phyloP scores from a whole-genome alignment of 1,139 yeast species.

The Candida tetrigidarum region DNA sequence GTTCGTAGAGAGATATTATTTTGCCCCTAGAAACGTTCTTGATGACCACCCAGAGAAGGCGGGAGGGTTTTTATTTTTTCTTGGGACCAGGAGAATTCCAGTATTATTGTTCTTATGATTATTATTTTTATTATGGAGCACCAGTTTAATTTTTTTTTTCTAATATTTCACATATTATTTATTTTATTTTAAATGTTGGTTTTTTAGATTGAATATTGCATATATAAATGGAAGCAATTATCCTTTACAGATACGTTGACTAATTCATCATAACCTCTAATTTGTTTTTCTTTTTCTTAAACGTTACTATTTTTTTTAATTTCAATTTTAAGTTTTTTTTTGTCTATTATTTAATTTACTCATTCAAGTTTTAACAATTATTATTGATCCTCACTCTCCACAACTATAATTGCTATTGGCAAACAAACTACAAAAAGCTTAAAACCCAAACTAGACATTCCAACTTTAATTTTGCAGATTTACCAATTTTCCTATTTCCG shows the following conservation, averaged over 20 bases:
- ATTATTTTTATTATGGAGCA: too few species aligned
- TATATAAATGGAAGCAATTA: not conserved
- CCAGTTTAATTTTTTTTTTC: not conserved
- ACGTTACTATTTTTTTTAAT: not conserved
- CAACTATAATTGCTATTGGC: conserved; percentile 1
- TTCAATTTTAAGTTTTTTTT: not conserved
- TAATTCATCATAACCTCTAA: too few species aligned
- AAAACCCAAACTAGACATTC: not conserved
- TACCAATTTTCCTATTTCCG: not conserved
- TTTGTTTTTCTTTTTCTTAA: not conserved
- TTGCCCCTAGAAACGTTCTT: not conserved
- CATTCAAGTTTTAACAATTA: not conserved
- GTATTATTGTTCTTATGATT: not conserved
- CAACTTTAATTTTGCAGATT: not conserved
- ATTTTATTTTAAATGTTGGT: not conserved
- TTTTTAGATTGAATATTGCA: not conserved
- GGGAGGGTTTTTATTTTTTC: not conserved
- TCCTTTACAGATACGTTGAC: too few species aligned
- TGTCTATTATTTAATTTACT: not conserved
- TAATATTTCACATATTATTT: not conserved
- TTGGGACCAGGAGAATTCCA: not conserved
- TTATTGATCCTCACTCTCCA: not conserved
- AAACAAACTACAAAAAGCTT: not conserved
- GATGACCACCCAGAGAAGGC: not conserved
- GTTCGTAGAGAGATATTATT: not conserved